Base-by-base conservation (phyloP, 129 eudicot genomes). In the Helianthus annuus region DNA sequence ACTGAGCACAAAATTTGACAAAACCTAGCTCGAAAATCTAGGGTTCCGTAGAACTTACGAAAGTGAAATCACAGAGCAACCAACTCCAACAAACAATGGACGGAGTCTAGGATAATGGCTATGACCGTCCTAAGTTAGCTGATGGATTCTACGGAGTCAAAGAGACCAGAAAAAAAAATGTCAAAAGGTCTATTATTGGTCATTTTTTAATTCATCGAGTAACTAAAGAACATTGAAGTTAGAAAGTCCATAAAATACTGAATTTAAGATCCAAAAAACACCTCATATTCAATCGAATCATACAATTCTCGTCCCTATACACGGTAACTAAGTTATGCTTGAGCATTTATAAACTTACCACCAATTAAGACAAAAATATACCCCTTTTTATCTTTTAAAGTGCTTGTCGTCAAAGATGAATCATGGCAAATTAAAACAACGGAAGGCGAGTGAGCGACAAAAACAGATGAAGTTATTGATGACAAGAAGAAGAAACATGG, bases 131-230 rank as follows among this genome's bases (percentile, higher is more conserved):
- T 9, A 85, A 89, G 77, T 84, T 92, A 34, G 91, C 94, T 52
- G 90, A 92, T 59, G 96, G 96, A 3, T 92, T 67, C 58, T 92
- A 69, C n/a, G 98, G 87, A 79, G 73, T 92, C 44, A 96, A 92
- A 68, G 73, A 88, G 46, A 86, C 89, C 4, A 83, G 95, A 5
- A 83, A 74, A 83, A 74, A 96, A 74, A 96, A 40, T 72, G 82
- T 48, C 77, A 85, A 14, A 89, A 92, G 98, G 98, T 92, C 29
- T 19, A 24, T 56, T 7, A 3, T 12, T 14, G 36, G 36, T 32
- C 36, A 0, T 32, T 32, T 4, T 32, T 32, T 32, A 32, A 32
- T 32, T 32, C 36, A 32, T 3, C 36, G 36, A 32, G 36, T 32
- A 32, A 32, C 36, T 32, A 32, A 32, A 32, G 4, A 32, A 32